Conservation (phyloP, 2,329 filamentous ascomycete species). For the Podosphaera aphanis region DNA sequence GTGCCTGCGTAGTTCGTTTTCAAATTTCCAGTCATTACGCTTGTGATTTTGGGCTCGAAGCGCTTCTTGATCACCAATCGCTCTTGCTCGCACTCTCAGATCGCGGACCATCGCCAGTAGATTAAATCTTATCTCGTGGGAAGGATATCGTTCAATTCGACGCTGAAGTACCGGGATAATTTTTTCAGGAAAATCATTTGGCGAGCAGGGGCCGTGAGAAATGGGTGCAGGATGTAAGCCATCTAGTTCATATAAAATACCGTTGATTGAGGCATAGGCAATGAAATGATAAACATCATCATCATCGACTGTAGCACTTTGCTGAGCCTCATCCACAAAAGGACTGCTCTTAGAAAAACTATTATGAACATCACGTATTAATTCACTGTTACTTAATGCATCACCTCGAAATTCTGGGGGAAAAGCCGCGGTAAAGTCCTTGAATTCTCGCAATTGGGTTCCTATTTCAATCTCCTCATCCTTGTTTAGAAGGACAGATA, state of each 20-base stretch:
- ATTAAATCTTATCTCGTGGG: constrained; percentile 83
- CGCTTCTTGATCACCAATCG: constrained; percentile 62
- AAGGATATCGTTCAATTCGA: constrained; percentile 64
- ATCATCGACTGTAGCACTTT: constrained; percentile 46
- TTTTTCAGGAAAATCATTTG: constrained; percentile 50
- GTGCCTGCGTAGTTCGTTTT: constrained; percentile 75
- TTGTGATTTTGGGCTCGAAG: constrained; percentile 63
- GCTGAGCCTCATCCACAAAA: constrained; percentile 76
- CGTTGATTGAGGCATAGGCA: constrained; percentile 66
- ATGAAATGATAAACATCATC: constrained; percentile 97
- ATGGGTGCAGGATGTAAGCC: constrained; percentile 86
- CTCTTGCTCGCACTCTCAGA: constrained; percentile 48
- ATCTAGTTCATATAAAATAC: constrained; percentile 77
- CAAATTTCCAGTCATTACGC: constrained; percentile 71
- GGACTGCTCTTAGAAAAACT: constrained; percentile 57
- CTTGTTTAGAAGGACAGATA: constrained; percentile 81
- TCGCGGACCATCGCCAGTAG: constrained; percentile 80
- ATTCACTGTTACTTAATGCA: constrained; percentile 41
- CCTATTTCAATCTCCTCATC: constrained; percentile 37
- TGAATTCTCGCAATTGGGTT: constrained; percentile 36
- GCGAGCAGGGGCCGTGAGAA: constrained; percentile 51
- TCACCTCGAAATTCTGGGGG: constrained; percentile 44
- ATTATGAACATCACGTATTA: constrained; percentile 42
- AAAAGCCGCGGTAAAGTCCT: constrained; percentile 47
- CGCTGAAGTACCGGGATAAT: constrained; percentile 74